phyloP scores from a whole-genome alignment of 2,329 filamentous ascomycete species.

The Alternaria gansuensis region DNA sequence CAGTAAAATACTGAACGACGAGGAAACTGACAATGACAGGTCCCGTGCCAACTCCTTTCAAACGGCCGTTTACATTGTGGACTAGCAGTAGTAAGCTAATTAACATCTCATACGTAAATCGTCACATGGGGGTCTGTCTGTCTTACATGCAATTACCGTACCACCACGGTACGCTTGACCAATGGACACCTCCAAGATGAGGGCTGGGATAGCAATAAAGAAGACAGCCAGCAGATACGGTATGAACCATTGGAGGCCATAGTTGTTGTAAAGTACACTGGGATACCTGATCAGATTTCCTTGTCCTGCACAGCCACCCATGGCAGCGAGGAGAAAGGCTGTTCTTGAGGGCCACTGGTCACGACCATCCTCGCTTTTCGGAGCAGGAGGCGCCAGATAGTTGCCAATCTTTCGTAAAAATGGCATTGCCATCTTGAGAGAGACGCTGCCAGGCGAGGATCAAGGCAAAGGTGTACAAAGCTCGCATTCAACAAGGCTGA shows the following conservation, averaged over 20 bases:
- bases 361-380: conserved; percentile 54
- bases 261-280: conserved; percentile 68
- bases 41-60: conserved; percentile 64
- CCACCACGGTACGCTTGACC: conserved; percentile 65
- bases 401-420: conserved; percentile 34
- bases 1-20: conserved; percentile 66
- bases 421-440: conserved; percentile 25
- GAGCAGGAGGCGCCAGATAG: conserved; percentile 48
- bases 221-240: conserved; percentile 66
- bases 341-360: conserved; percentile 66
- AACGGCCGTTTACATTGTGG: conserved; percentile 61
- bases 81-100: conserved; percentile 17
- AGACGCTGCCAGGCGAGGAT: not conserved
- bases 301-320: conserved; percentile 67
- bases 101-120: not conserved
- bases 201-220: conserved; percentile 64
- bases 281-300: conserved; percentile 67
- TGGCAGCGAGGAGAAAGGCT: conserved; percentile 65
- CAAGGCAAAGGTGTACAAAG: conserved; percentile 2
- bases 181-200: conserved; percentile 64
- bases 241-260: conserved; percentile 68
- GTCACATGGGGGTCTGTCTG: no score
- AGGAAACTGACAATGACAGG: conserved; percentile 61
- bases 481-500: conserved; percentile 1
- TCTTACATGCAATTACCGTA: conserved; percentile 60